Evolutionary conservation across 208 protist species (phyloP), one percentile per base, ranked within the genome.

Genomic region (Trypanosoma rangeli): DNA sequence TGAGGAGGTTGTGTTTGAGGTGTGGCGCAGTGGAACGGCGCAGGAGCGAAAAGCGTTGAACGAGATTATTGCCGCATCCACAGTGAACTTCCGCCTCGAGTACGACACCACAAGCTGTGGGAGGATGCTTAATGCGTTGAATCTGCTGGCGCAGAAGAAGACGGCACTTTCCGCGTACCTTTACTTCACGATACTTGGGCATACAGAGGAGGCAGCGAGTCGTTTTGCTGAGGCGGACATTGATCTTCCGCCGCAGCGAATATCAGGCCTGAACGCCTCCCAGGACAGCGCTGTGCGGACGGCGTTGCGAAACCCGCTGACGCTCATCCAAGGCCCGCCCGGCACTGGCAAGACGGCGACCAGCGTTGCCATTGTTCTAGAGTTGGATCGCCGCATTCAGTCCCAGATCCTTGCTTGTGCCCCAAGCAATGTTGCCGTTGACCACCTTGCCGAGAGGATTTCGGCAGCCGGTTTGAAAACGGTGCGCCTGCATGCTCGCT

Each of bases 291-390:
- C 84, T 33, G 87, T 98, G 1, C 87, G 87, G 50, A 71, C 56
- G 3, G 93, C 96, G 0, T 73, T 99, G 12, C 81, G 92, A 72
- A 76, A 79, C 53, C 90, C 97, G 26, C 74, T 97, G 29, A 76
- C 71, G 16, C 64, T 76, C 35, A 76, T 76, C 62, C 71, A 76
- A 65, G 71, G 71, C 7, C 71, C 71, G 13, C 71, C 71, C 22
- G 98, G 98, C n/a, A 99, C 98, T 9, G 98, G 98, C 24, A 99
- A 99, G 72, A 99, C 98, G 5, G 87, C 98, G 12, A 99, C 97
- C 5, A 95, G 86, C 9, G 97, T 97, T 0, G 89, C 95, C 16
- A 90, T 99, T 57, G 94, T 99, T 7, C 98, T 98, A 60, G 93
- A 99, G 58, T 61, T 99, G 12, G 70, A 84, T 7, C 29, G 89